Percentiles rank a stretch among this genome's conserved stretches.
Conservation (phyloP, 2,329 filamentous ascomycete genomes). For the Talaromyces funiculosus region DNA sequence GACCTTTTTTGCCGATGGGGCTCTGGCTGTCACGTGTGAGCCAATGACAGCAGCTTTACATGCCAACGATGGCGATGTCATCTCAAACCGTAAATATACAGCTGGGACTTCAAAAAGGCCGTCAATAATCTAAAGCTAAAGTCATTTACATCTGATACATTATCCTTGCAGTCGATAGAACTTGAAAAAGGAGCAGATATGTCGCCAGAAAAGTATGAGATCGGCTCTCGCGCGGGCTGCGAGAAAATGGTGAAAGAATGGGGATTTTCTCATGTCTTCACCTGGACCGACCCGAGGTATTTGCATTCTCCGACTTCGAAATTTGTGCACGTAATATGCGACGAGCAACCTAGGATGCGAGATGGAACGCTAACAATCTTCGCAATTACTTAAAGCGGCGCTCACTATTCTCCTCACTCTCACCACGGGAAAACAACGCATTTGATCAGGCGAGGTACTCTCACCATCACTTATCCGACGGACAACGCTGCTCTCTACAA, state of each 20-base stretch:
- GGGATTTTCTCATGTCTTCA: conserved; percentile 58
- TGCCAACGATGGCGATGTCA: not conserved
- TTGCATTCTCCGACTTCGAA: not conserved
- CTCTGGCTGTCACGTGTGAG: not conserved
- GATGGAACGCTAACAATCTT: not conserved
- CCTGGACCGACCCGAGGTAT: conserved; percentile 56
- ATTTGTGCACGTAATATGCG: not conserved
- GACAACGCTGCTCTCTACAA: conserved; percentile 34
- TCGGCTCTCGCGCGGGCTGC: conserved; percentile 40
- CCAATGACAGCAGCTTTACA: not conserved
- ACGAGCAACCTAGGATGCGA: not conserved
- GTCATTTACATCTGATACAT: not conserved
- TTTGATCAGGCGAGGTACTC: conserved; percentile 51
- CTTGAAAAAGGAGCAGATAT: not conserved
- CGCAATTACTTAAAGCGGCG: conserved; percentile 39
- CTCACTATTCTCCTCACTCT: conserved; percentile 55
- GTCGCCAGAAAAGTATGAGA: conserved; percentile 24
- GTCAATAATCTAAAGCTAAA: not conserved
- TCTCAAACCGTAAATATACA: not conserved
- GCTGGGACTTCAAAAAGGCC: not conserved
- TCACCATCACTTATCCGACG: conserved; percentile 55
- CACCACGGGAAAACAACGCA: conserved; percentile 55
- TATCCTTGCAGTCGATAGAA: not conserved
- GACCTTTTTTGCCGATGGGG: not conserved
- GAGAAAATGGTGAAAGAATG: conserved; percentile 52